phyloP scores from a whole-genome alignment of 2,329 filamentous ascomycete genomes.

The Cordyceps sp. region DNA sequence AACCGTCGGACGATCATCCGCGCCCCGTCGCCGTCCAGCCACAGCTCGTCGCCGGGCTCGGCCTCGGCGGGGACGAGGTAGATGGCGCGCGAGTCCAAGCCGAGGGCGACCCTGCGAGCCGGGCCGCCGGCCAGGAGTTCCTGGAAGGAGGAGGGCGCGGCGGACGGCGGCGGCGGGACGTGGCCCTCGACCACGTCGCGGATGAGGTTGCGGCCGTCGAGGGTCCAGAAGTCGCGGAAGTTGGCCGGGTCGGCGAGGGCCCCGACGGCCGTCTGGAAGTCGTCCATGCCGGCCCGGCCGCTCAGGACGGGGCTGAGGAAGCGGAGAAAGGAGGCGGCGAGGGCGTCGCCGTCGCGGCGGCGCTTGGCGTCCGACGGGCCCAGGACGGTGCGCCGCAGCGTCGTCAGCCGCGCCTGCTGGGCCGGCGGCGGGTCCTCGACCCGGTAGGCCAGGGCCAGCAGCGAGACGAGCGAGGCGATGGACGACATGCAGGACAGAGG shows the following conservation, averaged over 20 bases:
- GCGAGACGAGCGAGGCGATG: slow-evolving; percentile 15
- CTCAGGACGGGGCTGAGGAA: slow-evolving; percentile 15
- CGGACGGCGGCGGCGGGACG: background rate
- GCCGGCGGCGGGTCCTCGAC: slow-evolving; percentile 9
- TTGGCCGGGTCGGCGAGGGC: slow-evolving; percentile 14
- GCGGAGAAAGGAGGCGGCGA: slow-evolving; percentile 13
- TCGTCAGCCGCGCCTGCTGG: slow-evolving; percentile 14
- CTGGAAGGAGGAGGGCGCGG: slow-evolving; percentile 9
- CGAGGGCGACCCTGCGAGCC: slow-evolving; percentile 10
- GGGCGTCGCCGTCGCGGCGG: slow-evolving; percentile 11
- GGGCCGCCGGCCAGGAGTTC: slow-evolving; percentile 10
- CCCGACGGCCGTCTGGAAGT: slow-evolving; percentile 14
- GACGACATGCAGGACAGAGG: slow-evolving; percentile 13
- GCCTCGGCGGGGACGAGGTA: slow-evolving; percentile 11
- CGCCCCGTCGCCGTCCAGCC: slow-evolving; percentile 7
- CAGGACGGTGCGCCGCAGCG: slow-evolving; percentile 16
- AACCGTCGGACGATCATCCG: background rate
- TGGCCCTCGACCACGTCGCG: slow-evolving; percentile 12
- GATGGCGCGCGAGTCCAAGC: slow-evolving; percentile 9
- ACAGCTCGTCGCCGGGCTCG: slow-evolving; percentile 11
- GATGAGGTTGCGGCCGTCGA: slow-evolving; percentile 16
- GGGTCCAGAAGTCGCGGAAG: slow-evolving; percentile 18
- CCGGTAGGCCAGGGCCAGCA: slow-evolving; percentile 16
- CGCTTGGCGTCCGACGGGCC: slow-evolving; percentile 2
- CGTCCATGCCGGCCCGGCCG: slow-evolving; percentile 16